Conservation (phyloP, 257 asterid genomes). For the Solanum microdontum region DNA sequence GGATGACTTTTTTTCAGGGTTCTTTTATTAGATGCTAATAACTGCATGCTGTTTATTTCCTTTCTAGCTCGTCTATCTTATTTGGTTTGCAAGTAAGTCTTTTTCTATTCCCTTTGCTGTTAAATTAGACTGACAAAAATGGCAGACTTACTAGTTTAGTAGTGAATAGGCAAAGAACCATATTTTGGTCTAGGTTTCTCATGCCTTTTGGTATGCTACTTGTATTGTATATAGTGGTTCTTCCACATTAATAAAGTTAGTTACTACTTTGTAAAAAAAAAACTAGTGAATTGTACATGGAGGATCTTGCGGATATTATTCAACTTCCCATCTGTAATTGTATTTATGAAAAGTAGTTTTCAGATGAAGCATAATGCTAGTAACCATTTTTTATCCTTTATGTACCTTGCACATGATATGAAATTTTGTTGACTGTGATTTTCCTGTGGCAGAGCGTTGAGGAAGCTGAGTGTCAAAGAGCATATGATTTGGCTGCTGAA, state of each 20-base stretch:
- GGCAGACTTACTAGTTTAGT: not conserved
- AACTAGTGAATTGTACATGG: not conserved
- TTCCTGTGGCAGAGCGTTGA: slow-evolving; percentile 61
- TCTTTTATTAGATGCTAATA: not conserved
- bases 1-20: not conserved
- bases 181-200: not conserved
- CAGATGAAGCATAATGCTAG: not conserved
- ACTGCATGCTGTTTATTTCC: not conserved
- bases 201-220: not conserved
- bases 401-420: not conserved
- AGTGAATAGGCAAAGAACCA: not conserved
- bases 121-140: not conserved
- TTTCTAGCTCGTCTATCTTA: not conserved
- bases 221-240: not conserved
- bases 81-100: not conserved
- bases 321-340: not conserved
- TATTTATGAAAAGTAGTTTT: not conserved
- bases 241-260: not conserved
- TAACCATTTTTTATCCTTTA: not conserved
- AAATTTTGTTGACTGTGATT: not conserved
- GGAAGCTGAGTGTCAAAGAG: slow-evolving; percentile 97
- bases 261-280: not conserved
- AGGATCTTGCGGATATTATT: not conserved
- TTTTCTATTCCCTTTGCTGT: not conserved
- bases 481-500: slow-evolving; percentile 72